Evolutionary conservation across 2,329 filamentous ascomycete genomes (phyloP), one percentile per base, ranked within the genome.

Genomic region (Zymoseptoria pseudotritici): DNA sequence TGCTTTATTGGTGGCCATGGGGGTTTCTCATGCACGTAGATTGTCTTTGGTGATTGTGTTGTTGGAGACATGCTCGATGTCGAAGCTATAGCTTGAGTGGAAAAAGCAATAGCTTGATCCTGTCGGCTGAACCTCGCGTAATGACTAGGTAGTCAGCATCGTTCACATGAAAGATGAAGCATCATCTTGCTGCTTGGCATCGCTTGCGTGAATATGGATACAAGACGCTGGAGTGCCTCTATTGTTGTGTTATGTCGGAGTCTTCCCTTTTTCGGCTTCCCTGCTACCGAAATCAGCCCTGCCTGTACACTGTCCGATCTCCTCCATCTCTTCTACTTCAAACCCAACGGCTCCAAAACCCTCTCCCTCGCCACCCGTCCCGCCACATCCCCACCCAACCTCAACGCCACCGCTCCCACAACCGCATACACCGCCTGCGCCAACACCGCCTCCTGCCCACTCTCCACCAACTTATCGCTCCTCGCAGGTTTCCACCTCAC

Each of bases 401-500:
- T 91, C 70, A 99, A 78, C n/a, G 91, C 87, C 57, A 99, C 76
- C 10, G 94, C 94, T 21, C 94, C 94, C 52, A 97, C 78, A 58
- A 99, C 88, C 53, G 92, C 90, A 72, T 91, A 90, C 58, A 99
- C 70, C 3, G 90, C 85, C 63, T 91, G 86, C 54, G 88, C 84
- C 58, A 96, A 78, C 22, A 97, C 86, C 3, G 86, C 79, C 24
- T 90, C 83, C 26, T 88, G 75, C 66, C 94, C 94, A 0, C 91
- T 96, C 19, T 79, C 77, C 56, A 82, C 74, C 57, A 96, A 80
- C 67, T 91, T 86, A 62, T 86, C 79, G 21, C 86, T 82, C 83
- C 88, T 82, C 77, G 83, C 85, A 26, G 94, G 94, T 75, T 89
- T 90, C 94, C 94, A 97, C 76, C 94, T 82, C 66, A 96, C 78